Evolutionary conservation across 208 protist species (phyloP).

Genomic region (Crithidia brevicula): DNA sequence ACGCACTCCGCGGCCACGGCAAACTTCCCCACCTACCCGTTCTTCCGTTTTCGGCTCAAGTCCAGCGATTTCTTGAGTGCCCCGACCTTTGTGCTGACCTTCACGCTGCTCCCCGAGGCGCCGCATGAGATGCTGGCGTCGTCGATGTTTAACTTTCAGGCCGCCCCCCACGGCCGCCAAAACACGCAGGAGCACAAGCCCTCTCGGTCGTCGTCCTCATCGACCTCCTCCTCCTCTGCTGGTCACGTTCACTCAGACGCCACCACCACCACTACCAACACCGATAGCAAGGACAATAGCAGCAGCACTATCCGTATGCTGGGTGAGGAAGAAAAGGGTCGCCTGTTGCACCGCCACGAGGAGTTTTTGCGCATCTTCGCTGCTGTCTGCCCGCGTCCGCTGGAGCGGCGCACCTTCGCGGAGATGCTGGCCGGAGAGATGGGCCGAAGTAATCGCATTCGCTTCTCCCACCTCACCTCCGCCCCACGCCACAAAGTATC

Average conservation of each 20-base stretch:
- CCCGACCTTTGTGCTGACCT: slow-evolving; percentile 23
- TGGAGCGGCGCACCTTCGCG: slow-evolving; percentile 19
- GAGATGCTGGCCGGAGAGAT: slow-evolving; percentile 8
- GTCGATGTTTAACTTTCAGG: neutral
- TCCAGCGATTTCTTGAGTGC: slow-evolving; percentile 13
- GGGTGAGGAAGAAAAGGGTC: slow-evolving; percentile 1
- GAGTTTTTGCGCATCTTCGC: slow-evolving; percentile 15
- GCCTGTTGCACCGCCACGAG: slow-evolving; percentile 16
- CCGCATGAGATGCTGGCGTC: slow-evolving; percentile 3
- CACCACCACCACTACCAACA: no score
- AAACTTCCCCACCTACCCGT: slow-evolving; percentile 10
- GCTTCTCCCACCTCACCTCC: slow-evolving; percentile 2
- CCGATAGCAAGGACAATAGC: no score
- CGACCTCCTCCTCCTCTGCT: neutral
- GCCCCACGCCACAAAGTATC: neutral
- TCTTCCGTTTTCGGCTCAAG: slow-evolving; percentile 23
- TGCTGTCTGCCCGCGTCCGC: slow-evolving; percentile 17
- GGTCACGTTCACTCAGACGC: no score
- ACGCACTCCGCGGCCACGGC: slow-evolving; percentile 31
- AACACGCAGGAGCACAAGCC: neutral
- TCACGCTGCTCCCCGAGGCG: slow-evolving; percentile 22
- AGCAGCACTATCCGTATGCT: neutral
- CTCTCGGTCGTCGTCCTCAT: neutral
- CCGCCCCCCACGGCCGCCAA: no score
- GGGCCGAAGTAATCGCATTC: neutral